phyloP scores from a whole-genome alignment of 805 yeast genomes.

The Lachancea waltii region DNA sequence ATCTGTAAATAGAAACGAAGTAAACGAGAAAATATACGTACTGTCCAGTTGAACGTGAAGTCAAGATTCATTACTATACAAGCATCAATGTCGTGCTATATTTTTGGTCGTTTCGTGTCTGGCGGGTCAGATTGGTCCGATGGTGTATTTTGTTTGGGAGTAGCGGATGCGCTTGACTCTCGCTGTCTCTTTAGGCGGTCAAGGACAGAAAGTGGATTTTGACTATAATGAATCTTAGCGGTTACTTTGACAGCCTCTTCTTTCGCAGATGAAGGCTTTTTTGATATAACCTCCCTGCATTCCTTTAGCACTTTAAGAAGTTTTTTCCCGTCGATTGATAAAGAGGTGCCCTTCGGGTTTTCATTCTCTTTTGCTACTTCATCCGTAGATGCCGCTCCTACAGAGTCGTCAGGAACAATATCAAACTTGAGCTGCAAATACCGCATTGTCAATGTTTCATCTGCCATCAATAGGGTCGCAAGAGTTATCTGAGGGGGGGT shows the following conservation, averaged over 20 bases:
- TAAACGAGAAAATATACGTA: slow-evolving; percentile 5
- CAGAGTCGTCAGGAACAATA: slow-evolving; percentile 10
- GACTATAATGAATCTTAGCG: slow-evolving; percentile 54
- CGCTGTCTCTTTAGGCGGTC: slow-evolving; percentile 46
- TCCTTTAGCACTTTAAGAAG: slow-evolving; percentile 40
- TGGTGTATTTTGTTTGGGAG: slow-evolving; percentile 1
- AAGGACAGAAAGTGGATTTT: slow-evolving; percentile 50
- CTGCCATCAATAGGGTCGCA: slow-evolving; percentile 68
- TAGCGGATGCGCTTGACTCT: slow-evolving; percentile 14
- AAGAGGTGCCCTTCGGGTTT: slow-evolving; percentile 7
- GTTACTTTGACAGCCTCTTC: slow-evolving; percentile 61
- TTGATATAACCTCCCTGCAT: slow-evolving; percentile 44
- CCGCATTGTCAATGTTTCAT: slow-evolving; percentile 54
- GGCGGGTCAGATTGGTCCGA: no score
- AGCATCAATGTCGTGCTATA: background rate
- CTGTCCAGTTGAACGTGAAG: no score
- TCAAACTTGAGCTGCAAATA: slow-evolving; percentile 63
- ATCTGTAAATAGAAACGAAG: slow-evolving; percentile 10
- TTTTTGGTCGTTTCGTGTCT: slow-evolving; percentile 12
- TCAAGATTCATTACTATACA: background rate
- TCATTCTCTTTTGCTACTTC: no score
- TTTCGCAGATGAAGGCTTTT: slow-evolving; percentile 40
- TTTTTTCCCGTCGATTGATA: slow-evolving; percentile 19
- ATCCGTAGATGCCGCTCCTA: no score
- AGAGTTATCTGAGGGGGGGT: slow-evolving; percentile 96